These are phyloP conservation scores for Aureobasidium melanogenum DNA, from an alignment of 2,329 filamentous ascomycete genomes.

Conservation along the genomic window DNA sequence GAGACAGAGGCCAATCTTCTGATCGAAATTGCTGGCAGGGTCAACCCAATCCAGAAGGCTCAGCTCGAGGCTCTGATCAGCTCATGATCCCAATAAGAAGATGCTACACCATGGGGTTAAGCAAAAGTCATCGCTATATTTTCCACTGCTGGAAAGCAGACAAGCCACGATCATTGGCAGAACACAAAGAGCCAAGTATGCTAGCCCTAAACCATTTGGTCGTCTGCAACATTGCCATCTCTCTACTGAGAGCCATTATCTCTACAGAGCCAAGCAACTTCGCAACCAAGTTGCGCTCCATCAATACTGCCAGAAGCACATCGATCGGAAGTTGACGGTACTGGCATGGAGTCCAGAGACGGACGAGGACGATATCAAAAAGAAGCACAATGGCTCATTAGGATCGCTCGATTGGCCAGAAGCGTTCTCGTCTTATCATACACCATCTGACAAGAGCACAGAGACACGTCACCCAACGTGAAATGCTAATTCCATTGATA, in stretches of 20 bases:
- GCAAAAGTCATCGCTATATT: not conserved
- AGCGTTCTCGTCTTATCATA: not conserved
- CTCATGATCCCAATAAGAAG: not conserved
- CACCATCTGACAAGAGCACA: not conserved
- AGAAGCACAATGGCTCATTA: not conserved
- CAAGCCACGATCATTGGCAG: not conserved
- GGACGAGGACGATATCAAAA: not conserved
- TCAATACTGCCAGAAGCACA: not conserved
- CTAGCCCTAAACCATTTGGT: not conserved
- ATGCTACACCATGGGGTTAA: not conserved
- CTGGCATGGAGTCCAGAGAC: not conserved
- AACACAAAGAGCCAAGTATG: not conserved
- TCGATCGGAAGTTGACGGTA: not conserved
- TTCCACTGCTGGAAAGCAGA: not conserved
- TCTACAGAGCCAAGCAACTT: not conserved
- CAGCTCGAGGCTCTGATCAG: constrained; percentile 2
- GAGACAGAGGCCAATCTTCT: not conserved
- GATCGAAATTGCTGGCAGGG: constrained; percentile 1
- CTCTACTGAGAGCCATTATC: not conserved
- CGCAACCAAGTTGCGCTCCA: not conserved
- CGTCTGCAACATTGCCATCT: not conserved
- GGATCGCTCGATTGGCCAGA: no score
- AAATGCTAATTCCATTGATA: not conserved
- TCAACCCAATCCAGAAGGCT: not conserved
- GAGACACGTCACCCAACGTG: not conserved